phyloP scores from a whole-genome alignment of 805 yeast genomes.

The Hanseniaspora opuntiae region DNA sequence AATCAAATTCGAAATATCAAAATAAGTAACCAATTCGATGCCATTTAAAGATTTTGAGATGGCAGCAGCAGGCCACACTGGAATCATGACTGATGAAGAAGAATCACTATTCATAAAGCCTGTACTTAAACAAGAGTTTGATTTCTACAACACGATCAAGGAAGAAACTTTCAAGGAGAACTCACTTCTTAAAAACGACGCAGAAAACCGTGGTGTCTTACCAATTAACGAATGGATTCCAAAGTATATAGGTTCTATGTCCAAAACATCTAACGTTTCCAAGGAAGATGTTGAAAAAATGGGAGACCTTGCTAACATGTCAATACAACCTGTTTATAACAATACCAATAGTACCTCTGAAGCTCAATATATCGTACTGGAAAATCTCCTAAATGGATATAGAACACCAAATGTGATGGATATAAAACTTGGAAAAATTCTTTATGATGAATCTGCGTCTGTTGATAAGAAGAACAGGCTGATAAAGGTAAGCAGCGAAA shows the following conservation, averaged over 20 bases:
- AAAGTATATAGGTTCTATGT: conserved; percentile 19
- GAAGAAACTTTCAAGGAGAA: conserved; percentile 14
- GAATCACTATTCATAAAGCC: conserved; percentile 67
- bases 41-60: conserved; percentile 26
- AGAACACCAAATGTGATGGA: conserved; percentile 62
- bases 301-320: neutral
- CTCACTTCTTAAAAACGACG: neutral
- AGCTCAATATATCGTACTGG: conserved; percentile 46
- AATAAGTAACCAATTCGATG: neutral
- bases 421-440: conserved; percentile 60
- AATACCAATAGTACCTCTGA: conserved; percentile 7
- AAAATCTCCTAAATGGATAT: conserved; percentile 54
- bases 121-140: conserved; percentile 48
- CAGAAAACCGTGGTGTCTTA: conserved; percentile 13
- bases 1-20: too few relatives aligned
- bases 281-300: neutral
- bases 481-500: conserved; percentile 44
- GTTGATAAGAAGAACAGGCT: conserved; percentile 51
- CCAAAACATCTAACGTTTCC: conserved; percentile 1
- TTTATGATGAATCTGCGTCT: conserved; percentile 51
- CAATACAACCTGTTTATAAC: neutral
- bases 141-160: conserved; percentile 46
- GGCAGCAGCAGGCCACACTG: conserved; percentile 90
- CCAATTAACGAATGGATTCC: conserved; percentile 23
- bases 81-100: conserved; percentile 47